Evolutionary conservation across 2,329 filamentous ascomycete genomes (phyloP), one percentile per base, ranked within the genome.

Genomic region (Falciphora oryzae): DNA sequence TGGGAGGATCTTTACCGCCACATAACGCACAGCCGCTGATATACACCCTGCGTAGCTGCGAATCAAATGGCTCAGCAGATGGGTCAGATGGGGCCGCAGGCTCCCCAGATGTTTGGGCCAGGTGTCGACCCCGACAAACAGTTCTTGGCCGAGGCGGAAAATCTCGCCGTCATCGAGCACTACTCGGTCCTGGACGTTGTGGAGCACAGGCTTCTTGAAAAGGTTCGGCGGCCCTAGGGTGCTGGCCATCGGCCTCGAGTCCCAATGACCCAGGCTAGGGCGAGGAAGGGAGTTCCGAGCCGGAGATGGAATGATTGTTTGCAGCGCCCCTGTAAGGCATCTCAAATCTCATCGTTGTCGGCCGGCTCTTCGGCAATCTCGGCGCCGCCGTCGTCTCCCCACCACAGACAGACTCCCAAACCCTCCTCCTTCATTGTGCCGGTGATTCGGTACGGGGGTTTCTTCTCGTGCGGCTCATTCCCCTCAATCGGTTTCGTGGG

Each of bases 51-150:
- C 58, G 31, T 70, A 96, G 93, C 93, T 71, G 94, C 94, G 61
- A 95, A 86, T 75, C 93, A 97, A 77, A 92, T 97, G 82, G 85
- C 91, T 56, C 91, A 96, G 76, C 93, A 97, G 76, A 94, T 97
- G 85, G 84, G 88, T 62, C 89, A 92, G 74, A 89, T 92, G 83
- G 91, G 87, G 50, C 87, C 89, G 59, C 87, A 88, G 69, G 85
- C 84, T 35, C 86, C 74, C 60, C 72, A 93, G 73, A 90, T 95
- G 80, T 96, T 97, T 76, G 93, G 91, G 35, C 93, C 95, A 1
- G 93, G 94, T 29, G 90, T 95, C 72, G 96, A 99, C 74, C 92
- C 93, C 0, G 91, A 98, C 78, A 99, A 99, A 83, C 86, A 97
- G 75, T 99, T 97, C 78, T 83, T 89, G 75, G 91, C 83, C 60